Percentiles rank a stretch among this genome's conserved stretches.
phyloP scores from a whole-genome alignment of 2,329 filamentous ascomycete genomes.

The Botrytis fabae region DNA sequence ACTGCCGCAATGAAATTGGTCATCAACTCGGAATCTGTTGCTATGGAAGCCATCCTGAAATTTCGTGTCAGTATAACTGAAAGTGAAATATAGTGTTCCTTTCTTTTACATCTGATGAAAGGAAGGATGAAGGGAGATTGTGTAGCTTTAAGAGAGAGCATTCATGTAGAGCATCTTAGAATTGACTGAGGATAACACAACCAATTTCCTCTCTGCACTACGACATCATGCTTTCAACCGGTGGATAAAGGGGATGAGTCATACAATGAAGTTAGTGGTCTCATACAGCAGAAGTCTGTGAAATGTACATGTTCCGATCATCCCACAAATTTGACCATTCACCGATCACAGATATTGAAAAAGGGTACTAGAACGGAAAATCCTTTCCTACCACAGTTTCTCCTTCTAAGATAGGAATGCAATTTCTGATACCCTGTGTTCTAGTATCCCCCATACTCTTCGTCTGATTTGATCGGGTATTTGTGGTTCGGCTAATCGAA shows the following conservation, averaged over 20 bases:
- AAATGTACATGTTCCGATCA: background rate
- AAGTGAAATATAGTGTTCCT: background rate
- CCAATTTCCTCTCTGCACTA: background rate
- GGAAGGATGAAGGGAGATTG: background rate
- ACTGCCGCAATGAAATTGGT: background rate
- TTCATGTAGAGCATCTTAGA: background rate
- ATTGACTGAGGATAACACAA: background rate
- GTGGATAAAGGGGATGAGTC: background rate
- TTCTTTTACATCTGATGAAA: background rate
- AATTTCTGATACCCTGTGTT: no score
- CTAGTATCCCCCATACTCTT: no score
- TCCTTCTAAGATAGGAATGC: background rate
- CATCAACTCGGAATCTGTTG: conserved; percentile 8
- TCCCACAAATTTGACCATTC: background rate
- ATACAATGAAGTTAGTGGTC: background rate
- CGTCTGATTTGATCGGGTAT: no score
- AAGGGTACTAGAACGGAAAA: background rate
- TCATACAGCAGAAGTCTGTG: background rate
- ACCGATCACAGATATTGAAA: background rate
- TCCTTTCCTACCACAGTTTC: background rate
- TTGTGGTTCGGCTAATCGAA: background rate
- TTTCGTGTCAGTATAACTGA: background rate
- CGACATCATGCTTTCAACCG: background rate
- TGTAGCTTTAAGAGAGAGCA: background rate
- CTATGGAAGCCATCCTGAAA: background rate